A percentile compares a stretch with the other conserved stretches of the same genome.
These are phyloP conservation scores for Coniochaeta sp. DNA, from an alignment of 2,329 filamentous ascomycete genomes.

Conservation along the genomic window DNA sequence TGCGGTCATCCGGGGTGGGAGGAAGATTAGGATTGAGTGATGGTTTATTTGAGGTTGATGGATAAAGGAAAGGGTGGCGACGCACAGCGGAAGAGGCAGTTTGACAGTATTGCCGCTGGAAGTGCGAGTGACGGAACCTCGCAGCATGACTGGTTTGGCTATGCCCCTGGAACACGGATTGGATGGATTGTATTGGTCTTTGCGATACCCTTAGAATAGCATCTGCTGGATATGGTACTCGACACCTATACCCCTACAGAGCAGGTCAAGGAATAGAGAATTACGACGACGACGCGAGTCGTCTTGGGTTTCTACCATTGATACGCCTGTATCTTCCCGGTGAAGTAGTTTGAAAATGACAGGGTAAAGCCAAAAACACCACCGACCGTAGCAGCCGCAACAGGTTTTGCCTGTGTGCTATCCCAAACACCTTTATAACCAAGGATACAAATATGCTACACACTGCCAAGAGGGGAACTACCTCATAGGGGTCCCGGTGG, in stretches of 20 bases:
- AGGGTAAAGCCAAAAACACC: not conserved
- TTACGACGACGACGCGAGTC: not conserved
- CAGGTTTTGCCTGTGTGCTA: not conserved
- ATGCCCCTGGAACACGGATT: not conserved
- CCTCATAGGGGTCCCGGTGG: constrained; percentile 45
- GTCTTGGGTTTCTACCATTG: not conserved
- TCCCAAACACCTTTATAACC: not conserved
- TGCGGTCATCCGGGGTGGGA: constrained; percentile 46
- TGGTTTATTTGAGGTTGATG: not conserved
- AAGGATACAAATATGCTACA: not conserved
- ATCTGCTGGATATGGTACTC: not conserved
- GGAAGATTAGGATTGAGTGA: constrained; percentile 32
- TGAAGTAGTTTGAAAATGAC: not conserved
- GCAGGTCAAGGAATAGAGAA: not conserved
- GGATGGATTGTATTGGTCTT: not conserved
- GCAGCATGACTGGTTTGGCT: not conserved
- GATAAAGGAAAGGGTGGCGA: too few species aligned
- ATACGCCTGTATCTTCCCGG: not conserved
- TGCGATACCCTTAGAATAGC: not conserved
- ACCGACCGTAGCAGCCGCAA: not conserved
- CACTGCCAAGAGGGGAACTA: not conserved
- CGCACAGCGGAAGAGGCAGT: too few species aligned
- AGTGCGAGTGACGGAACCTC: too few species aligned
- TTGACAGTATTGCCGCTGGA: too few species aligned
- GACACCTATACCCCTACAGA: not conserved